phyloP scores from a whole-genome alignment of 805 yeast species.

The Spathaspora girioi region DNA sequence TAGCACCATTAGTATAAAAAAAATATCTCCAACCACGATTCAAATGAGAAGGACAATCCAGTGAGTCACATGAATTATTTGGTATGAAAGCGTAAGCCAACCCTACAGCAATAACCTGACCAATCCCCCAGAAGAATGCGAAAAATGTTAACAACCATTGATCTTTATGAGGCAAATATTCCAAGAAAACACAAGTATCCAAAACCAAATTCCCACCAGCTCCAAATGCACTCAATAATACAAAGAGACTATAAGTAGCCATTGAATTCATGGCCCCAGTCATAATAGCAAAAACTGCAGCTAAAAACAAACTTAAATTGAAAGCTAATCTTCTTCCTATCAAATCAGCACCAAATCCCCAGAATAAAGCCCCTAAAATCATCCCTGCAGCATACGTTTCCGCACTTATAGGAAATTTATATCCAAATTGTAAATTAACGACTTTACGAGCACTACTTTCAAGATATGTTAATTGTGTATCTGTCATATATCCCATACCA shows the following conservation, averaged over 20 bases:
- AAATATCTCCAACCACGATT: conserved; percentile 65
- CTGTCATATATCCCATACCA: conserved; percentile 56
- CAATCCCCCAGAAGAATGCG: conserved; percentile 61
- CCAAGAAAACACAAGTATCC: conserved; percentile 25
- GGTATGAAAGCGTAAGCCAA: conserved; percentile 56
- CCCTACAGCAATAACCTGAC: conserved; percentile 50
- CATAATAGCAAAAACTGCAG: conserved; percentile 19
- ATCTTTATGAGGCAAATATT: conserved; percentile 22
- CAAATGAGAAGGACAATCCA: conserved; percentile 39
- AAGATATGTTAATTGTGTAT: conserved; percentile 47
- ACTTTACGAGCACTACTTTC: conserved; percentile 45
- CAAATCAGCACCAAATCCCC: conserved; percentile 55
- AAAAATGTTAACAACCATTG: conserved; percentile 24
- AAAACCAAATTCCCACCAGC: conserved; percentile 28
- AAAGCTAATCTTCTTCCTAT: conserved; percentile 54
- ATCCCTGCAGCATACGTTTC: conserved; percentile 40
- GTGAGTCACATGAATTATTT: conserved; percentile 39
- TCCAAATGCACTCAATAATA: conserved; percentile 18
- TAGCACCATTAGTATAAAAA: conserved; percentile 44
- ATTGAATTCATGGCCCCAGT: conserved; percentile 24
- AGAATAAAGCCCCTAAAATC: conserved; percentile 48
- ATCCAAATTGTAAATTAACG: conserved; percentile 46
- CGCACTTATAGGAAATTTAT: conserved; percentile 40
- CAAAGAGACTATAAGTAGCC: conserved; percentile 22
- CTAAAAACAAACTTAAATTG: conserved; percentile 23